Base-by-base conservation (phyloP, 768 basidiomycete species). In the Mycena pura region DNA sequence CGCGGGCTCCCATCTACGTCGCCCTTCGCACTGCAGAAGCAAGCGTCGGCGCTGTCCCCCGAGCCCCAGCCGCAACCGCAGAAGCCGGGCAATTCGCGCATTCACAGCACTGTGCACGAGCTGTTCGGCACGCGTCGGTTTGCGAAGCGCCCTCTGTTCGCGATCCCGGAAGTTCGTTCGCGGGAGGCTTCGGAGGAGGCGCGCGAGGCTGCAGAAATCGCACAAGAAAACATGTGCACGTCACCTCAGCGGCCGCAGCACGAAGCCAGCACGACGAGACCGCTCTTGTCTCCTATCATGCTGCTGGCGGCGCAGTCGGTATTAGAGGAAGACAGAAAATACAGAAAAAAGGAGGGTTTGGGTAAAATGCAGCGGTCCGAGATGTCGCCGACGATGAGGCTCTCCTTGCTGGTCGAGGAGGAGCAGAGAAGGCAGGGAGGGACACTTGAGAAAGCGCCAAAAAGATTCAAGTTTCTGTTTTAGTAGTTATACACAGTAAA, bases 291-390 rank as follows among this genome's bases (percentile, higher is more conserved):
- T 6, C 45, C 49, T 6, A 32, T 25, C 24, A 62, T 58, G 56
- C 43, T 34, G 24, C 52, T 62, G 13, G 64, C 64, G n/a, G 60
- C 64, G 14, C 56, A 66, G 34, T 58, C 64, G n/a, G 11, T 66
- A 0, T 40, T 58, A 8, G 36, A 54, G 40, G 64, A 66, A 40
- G 60, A 58, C 24, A 21, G 43, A 4, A 57, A 62, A 28, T 50
- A 53, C 52, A 39, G 56, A 14, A 62, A 59, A 32, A 62, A 66
- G 55, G 50, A 51, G 50, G 49, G 54, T 8, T 8, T 59, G 39
- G 38, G 39, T 17, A 36, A 53, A 38, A n/a, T 5, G n/a, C 25
- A 45, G 17, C 28, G 24, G 21, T 21, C n/a, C n/a, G n/a, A n/a
- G 46, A 38, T 54, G 63, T 43, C 48, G 29, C 44, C 58, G 10